Conservation (phyloP, 257 asterid species). For the Rauvolfia tetraphylla region DNA sequence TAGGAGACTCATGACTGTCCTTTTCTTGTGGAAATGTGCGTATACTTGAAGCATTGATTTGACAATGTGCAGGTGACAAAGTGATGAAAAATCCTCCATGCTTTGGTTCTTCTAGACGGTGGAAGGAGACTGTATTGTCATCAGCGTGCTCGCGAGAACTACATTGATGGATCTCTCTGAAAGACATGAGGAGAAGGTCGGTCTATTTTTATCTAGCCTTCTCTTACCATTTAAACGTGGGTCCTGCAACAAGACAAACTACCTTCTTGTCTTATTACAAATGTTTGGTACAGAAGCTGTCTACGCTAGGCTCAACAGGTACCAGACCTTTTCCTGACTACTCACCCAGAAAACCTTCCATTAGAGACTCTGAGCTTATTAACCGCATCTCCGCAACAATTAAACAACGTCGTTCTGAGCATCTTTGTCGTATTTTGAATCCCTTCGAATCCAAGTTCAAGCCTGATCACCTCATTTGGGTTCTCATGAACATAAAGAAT, state of each 20-base stretch:
- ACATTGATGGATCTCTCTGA: constrained; percentile 48
- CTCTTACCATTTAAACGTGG: constrained; percentile 26
- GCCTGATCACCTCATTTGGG: constrained; percentile 85
- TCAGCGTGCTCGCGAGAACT: constrained; percentile 23
- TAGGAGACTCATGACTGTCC: neutral
- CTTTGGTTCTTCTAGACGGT: constrained; percentile 23
- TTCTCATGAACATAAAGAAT: constrained; percentile 63
- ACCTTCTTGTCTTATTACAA: constrained; percentile 27
- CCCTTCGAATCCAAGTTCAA: constrained; percentile 72
- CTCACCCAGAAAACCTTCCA: constrained; percentile 69
- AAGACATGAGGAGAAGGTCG: constrained; percentile 65
- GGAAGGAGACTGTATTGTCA: constrained; percentile 23
- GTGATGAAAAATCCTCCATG: constrained; percentile 29
- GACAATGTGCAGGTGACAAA: constrained; percentile 35
- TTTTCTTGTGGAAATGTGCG: neutral
- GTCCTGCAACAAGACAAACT: constrained; percentile 30
- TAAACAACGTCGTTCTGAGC: constrained; percentile 68
- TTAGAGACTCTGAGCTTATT: constrained; percentile 68
- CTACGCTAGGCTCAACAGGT: constrained; percentile 32
- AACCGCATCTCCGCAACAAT: constrained; percentile 57
- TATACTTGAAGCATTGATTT: neutral
- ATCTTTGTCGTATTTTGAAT: constrained; percentile 47
- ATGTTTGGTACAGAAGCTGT: constrained; percentile 22
- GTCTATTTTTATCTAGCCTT: constrained; percentile 29
- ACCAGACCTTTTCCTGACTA: constrained; percentile 76